Evolutionary conservation across 306 rosid genomes (phyloP), one percentile per base, ranked within the genome.

Genomic region (Fragaria ananassa): DNA sequence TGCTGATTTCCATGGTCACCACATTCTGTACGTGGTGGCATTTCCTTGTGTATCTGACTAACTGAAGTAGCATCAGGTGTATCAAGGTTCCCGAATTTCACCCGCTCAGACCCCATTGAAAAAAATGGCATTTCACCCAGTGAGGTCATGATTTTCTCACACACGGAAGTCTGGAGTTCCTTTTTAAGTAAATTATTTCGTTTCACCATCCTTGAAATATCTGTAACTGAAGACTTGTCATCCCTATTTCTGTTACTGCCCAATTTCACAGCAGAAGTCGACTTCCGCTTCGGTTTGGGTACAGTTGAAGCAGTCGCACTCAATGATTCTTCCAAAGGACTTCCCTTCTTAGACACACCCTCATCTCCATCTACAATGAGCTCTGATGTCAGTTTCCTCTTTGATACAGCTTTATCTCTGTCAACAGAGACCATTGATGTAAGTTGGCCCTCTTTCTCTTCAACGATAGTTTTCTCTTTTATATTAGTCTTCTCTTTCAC

Each of bases 141-240:
- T 31, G 34, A 31, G 34, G 34, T 31, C 34, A 31, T 31, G 34
- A 31, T 31, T 31, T 56, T 10, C 10, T 31, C 70, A 41, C 89
- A n/a, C 5, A 47, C 49, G 10, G 86, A 64, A 21, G n/a, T 15
- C 56, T 50, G 21, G 21, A 64, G 61, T 54, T 77, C 89, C 77
- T 70, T 88, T 69, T 67, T 85, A 49, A 85, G 63, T 49, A 61
- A 64, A 39, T 69, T 85, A 57, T 75, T 79, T 57, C 4, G 64
- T 57, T 57, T 57, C 34, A 57, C 64, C 31, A 21, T 25, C 12
- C 64, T 25, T 23, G 64, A 57, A 57, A 23, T 23, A 21, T 57
- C 63, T 8, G 23, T 23, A 23, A 31, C 25, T 10, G 61, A 56
- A 8, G n/a, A n/a, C 3, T 65, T 72, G 31, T 85, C 61, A 56